Evolutionary conservation across 768 basidiomycete species (phyloP), one percentile per base, ranked within the genome.

Genomic region (Xerocomellus intermedius): DNA sequence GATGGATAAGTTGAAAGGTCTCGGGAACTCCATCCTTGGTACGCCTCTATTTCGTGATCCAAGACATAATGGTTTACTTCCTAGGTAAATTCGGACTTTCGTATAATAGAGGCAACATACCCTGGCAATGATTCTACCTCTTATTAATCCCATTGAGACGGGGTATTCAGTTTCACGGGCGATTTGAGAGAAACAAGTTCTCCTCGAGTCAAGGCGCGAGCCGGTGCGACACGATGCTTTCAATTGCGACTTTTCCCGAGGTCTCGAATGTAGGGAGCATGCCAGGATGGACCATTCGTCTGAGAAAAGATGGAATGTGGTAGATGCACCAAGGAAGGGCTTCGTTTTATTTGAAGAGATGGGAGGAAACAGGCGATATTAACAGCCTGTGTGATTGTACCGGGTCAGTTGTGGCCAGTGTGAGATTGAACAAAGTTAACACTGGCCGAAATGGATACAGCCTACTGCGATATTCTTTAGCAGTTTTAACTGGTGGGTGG

Each of bases 21-120:
- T n/a, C n/a, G n/a, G n/a, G n/a, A n/a, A n/a, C n/a, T n/a, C n/a
- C n/a, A n/a, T n/a, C n/a, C n/a, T n/a, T n/a, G n/a, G n/a, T n/a
- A n/a, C n/a, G n/a, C n/a, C n/a, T n/a, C n/a, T n/a, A n/a, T n/a
- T n/a, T n/a, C n/a, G n/a, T n/a, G n/a, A n/a, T n/a, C n/a, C n/a
- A n/a, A n/a, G 54, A 42, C 21, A 46, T 36, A 7, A 47, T 36
- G 13, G 21, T 19, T n/a, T 24, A 6, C 32, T 48, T 49, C 14
- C 45, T 17, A 95, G 92, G 93, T 4, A 91, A 89, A 56, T 98
- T 98, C 66, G 96, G 97, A 17, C 70, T 98, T 59, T 94, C 33
- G 21, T 24, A 21, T 24, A n/a, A 28, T 24, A 38, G 48, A 52
- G 26, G 48, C 8, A 21, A 54, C 79, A 55, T 62, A 91, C 90